Base-by-base conservation (phyloP, 2,329 filamentous ascomycete species). In the Ascochyta viciae-villosae region DNA sequence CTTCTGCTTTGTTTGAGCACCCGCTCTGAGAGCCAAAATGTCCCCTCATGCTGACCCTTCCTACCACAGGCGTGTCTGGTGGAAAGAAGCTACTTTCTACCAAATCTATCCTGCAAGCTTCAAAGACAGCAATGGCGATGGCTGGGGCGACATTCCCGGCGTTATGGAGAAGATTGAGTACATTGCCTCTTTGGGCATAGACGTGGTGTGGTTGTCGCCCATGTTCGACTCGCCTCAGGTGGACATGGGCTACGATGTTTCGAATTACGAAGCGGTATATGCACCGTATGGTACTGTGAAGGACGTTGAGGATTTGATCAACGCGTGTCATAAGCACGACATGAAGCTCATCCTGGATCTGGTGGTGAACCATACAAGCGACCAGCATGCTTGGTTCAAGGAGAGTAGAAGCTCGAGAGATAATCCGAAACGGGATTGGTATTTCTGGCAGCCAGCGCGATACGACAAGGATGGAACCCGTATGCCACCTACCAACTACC, bases 281-380 rank as follows among this genome's bases (percentile, higher is more conserved):
- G 76, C 80, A 2, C 82, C 84, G 0, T 91, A 90, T 63, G 89
- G 89, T 34, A 87, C 86, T 0, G 77, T 91, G 7, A 77, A 80
- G 55, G 87, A 91, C 67, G 83, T 90, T 45, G 86, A 90, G 53
- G 74, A 76, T 0, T 72, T 91, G 33, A 86, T 90, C 45, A 68
- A 80, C 24, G 83, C 83, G 41, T 81, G 84, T 37, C 87, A 89
- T 57, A 74, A 81, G 15, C 81, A 87, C 4, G 86, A 83, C 3
- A 90, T 92, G 84, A 86, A 84, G 62, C 75, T 92, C 10, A 86
- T 93, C 53, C 82, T 92, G 55, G 89, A 93, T 67, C 79, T 93
- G 3, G 90, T 93, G 2, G 83, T 92, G 58, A 94, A 92, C 63
- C 90, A 94, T 70, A 92, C 89, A 0, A 89, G 86, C 3, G 84